A percentile compares a stretch with the other conserved stretches of the same genome.
phyloP scores from a whole-genome alignment of 202 grass and related monocot species.

The Brachypodium distachyon region DNA sequence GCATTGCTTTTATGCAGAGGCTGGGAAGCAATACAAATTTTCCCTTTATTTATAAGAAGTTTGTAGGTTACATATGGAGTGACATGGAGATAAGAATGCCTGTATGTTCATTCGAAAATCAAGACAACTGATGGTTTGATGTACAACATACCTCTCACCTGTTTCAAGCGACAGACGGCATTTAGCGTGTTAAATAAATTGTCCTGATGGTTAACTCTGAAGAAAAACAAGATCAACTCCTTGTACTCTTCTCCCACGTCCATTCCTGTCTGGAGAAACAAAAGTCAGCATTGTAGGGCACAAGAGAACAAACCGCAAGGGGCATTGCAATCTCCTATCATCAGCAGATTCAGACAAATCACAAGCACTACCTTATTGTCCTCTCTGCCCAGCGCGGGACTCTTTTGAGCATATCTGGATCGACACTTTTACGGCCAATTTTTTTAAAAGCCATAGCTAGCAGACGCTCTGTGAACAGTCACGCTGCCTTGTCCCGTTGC shows the following conservation, averaged over 20 bases:
- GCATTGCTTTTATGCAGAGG: too few relatives aligned
- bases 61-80: too few relatives aligned
- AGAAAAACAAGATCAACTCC: background rate
- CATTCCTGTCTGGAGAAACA: background rate
- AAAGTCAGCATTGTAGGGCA: background rate
- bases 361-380: background rate
- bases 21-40: too few relatives aligned
- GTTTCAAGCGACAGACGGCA: background rate
- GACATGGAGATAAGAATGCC: too few relatives aligned
- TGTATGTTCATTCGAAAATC: too few relatives aligned
- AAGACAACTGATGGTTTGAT: too few relatives aligned
- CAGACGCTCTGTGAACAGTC: background rate
- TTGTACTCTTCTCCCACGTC: background rate
- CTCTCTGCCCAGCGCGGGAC: background rate
- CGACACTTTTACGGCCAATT: background rate
- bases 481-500: background rate
- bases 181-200: background rate
- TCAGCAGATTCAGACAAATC: slow-evolving; percentile 8
- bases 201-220: background rate
- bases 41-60: too few relatives aligned
- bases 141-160: background rate
- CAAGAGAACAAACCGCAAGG: background rate
- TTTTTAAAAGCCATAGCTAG: background rate
- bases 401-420: background rate
- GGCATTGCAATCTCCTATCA: background rate